Evolutionary conservation across 805 yeast genomes (phyloP).

Genomic region (Dipodascopsis tothii): DNA sequence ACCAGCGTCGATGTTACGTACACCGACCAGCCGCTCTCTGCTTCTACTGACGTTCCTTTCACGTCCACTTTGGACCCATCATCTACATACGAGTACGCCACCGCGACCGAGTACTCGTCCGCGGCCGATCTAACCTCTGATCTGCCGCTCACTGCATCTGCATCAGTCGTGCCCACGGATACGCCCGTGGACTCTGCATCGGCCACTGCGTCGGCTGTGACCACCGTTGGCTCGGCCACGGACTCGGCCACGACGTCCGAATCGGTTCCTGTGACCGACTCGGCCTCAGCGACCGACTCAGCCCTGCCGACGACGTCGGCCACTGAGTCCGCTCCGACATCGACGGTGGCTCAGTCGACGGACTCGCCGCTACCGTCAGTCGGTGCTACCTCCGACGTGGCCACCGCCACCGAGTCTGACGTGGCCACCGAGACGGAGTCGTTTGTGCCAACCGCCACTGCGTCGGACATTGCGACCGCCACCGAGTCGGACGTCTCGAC

Average conservation of each 20-base stretch:
- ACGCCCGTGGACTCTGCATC: too few relatives aligned
- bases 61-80: neutral
- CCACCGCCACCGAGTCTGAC: neutral
- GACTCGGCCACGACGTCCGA: too few relatives aligned
- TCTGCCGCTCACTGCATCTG: too few relatives aligned
- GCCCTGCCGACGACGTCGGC: neutral
- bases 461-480: conserved; percentile 1
- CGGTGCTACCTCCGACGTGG: too few relatives aligned
- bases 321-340: neutral
- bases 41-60: neutral
- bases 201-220: neutral
- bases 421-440: neutral
- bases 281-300: neutral
- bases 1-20: too few relatives aligned
- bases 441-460: neutral
- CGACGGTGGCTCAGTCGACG: neutral
- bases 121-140: too few relatives aligned
- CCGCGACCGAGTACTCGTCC: neutral
- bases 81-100: neutral
- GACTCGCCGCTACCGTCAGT: neutral
- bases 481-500: neutral
- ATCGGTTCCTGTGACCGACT: neutral
- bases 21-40: neutral
- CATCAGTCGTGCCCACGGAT: too few relatives aligned
- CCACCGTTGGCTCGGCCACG: too few relatives aligned